These are phyloP conservation scores for Trypanosoma avium DNA, from an alignment of 208 protist genomes.

Conservation along the genomic window DNA sequence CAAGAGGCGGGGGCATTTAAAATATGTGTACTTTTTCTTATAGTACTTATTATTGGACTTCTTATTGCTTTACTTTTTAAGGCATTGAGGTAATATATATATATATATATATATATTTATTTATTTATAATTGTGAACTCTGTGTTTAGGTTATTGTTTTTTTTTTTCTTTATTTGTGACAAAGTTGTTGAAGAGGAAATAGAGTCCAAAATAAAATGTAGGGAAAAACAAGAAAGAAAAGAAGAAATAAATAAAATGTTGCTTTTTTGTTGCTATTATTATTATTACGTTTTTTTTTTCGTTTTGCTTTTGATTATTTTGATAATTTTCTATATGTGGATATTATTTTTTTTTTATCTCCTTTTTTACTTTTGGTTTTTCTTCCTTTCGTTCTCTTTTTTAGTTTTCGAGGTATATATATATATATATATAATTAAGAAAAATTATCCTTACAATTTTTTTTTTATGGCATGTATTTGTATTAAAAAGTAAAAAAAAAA, in stretches of 20 bases:
- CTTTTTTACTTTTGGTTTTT: not conserved
- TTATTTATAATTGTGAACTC: too few relatives aligned
- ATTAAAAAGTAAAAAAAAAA: too few relatives aligned
- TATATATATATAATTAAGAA: not conserved
- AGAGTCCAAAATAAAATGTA: not conserved
- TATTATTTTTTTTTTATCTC: not conserved
- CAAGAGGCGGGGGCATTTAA: conserved; percentile 89
- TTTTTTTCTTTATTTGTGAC: too few relatives aligned
- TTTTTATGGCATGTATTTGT: not conserved
- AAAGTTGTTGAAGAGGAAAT: not conserved
- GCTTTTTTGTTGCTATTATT: not conserved
- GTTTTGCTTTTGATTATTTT: not conserved
- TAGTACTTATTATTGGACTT: conserved; percentile 87
- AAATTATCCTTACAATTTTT: not conserved
- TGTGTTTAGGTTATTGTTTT: too few relatives aligned
- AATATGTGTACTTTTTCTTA: conserved; percentile 89
- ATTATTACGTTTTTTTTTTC: not conserved
- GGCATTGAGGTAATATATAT: conserved; percentile 31
- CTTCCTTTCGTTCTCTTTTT: not conserved
- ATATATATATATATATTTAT: too few relatives aligned
- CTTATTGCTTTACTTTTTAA: conserved; percentile 89
- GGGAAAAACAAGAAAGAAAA: not conserved
- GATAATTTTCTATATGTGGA: too few relatives aligned
- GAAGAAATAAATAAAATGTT: not conserved
- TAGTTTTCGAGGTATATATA: not conserved